Conservation (phyloP, 352 stramenopile genomes). For the Bremia lactucae region DNA sequence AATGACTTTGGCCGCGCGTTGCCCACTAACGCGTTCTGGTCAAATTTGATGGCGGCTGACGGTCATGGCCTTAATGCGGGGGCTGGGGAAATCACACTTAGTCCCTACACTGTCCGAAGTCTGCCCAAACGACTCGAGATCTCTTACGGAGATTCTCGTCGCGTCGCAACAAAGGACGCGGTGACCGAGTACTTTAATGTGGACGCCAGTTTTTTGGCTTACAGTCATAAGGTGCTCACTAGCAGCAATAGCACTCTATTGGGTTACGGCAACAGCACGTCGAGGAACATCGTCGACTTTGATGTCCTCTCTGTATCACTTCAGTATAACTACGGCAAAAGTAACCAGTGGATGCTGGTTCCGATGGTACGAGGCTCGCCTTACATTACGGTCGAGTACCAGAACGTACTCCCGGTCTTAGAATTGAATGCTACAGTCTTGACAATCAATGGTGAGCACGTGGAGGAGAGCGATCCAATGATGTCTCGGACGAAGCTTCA, state of each 20-base stretch:
- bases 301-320: constrained; percentile 57
- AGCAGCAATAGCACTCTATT: constrained; percentile 24
- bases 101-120: constrained; percentile 72
- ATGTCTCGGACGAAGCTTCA: constrained; percentile 16
- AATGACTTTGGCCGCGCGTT: constrained; percentile 35
- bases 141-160: constrained; percentile 72
- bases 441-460: constrained; percentile 35
- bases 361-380: constrained; percentile 55
- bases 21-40: constrained; percentile 87
- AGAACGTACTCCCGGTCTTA: constrained; percentile 49
- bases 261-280: constrained; percentile 54
- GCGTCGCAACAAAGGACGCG: constrained; percentile 40
- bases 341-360: constrained; percentile 41
- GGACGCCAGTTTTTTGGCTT: constrained; percentile 61
- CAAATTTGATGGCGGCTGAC: constrained; percentile 75
- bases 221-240: constrained; percentile 25
- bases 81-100: constrained; percentile 62
- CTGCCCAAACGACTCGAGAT: constrained; percentile 61
- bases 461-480: constrained; percentile 22
- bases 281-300: constrained; percentile 50
- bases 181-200: constrained; percentile 78
- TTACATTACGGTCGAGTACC: constrained; percentile 78
- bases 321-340: constrained; percentile 38
- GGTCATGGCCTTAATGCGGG: constrained; percentile 62
- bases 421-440: constrained; percentile 57